Percentiles rank a stretch among this genome's conserved stretches.
Conservation (phyloP, 2,329 filamentous ascomycete species). For the Davidsoniella eucalypti region DNA sequence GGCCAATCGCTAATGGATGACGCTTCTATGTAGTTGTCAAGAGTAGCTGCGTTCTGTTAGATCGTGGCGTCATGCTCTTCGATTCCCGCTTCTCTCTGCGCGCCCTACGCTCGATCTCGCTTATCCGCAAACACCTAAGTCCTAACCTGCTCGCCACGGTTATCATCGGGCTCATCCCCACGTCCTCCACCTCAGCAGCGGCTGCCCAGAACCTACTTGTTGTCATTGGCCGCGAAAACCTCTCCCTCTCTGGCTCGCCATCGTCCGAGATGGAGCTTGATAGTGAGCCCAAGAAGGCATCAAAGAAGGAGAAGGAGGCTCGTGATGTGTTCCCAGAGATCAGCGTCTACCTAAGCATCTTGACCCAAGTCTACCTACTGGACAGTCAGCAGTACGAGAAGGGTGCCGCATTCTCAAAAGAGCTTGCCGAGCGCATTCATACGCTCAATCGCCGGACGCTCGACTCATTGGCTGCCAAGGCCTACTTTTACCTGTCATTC, state of each 20-base stretch:
- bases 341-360: slow-evolving; percentile 74
- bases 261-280: slow-evolving; percentile 60
- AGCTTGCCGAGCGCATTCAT: slow-evolving; percentile 71
- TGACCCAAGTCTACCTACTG: slow-evolving; percentile 74
- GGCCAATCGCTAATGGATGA: background rate
- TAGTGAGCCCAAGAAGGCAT: slow-evolving; percentile 34
- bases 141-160: slow-evolving; percentile 66
- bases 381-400: slow-evolving; percentile 68
- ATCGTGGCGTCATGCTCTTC: slow-evolving; percentile 82
- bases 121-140: slow-evolving; percentile 78
- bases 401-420: slow-evolving; percentile 70
- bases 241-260: slow-evolving; percentile 36
- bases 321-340: slow-evolving; percentile 77
- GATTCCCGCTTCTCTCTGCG: slow-evolving; percentile 90
- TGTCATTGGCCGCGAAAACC: slow-evolving; percentile 50
- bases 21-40: slow-evolving; percentile 57
- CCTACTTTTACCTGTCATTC: slow-evolving; percentile 94
- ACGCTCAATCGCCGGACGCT: slow-evolving; percentile 82
- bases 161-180: slow-evolving; percentile 64
- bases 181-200: slow-evolving; percentile 40
- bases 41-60: slow-evolving; percentile 79
- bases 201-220: slow-evolving; percentile 54
- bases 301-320: slow-evolving; percentile 50
- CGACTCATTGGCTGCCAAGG: slow-evolving; percentile 83
- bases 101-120: slow-evolving; percentile 87